These are phyloP conservation scores for Platanthera guangdongensis DNA, from an alignment of 106 monocot genomes.

Conservation along the genomic window DNA sequence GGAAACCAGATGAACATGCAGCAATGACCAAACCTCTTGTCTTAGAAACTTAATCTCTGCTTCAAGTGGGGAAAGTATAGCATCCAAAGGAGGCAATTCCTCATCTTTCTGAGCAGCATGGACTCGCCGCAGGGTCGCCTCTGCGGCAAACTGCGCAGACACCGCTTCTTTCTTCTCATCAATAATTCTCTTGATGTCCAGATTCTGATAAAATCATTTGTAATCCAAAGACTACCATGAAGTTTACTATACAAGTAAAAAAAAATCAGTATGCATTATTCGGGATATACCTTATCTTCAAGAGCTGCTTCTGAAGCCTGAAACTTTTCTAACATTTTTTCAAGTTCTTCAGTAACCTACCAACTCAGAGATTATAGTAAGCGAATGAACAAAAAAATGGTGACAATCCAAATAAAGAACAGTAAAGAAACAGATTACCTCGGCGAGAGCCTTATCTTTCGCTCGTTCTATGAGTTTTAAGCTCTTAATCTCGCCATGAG, in stretches of 20 bases:
- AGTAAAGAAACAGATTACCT: conserved; percentile 25
- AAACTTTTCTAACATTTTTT: conserved; percentile 48
- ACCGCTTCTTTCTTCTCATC: conserved; percentile 79
- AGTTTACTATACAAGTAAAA: neutral
- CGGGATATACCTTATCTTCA: conserved; percentile 50
- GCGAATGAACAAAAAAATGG: neutral
- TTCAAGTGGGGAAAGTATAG: conserved; percentile 78
- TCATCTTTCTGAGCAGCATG: conserved; percentile 91
- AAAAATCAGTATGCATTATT: neutral
- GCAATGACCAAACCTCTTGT: conserved; percentile 38
- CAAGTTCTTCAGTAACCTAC: conserved; percentile 69
- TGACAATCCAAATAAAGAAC: neutral
- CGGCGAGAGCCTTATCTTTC: conserved; percentile 74
- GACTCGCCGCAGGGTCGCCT: conserved; percentile 75
- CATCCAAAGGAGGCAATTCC: conserved; percentile 62
- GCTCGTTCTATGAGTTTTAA: conserved; percentile 58
- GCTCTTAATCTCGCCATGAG: conserved; percentile 64
- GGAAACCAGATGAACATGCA: neutral
- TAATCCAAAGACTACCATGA: neutral
- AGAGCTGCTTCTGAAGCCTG: conserved; percentile 57
- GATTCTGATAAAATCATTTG: conserved; percentile 29
- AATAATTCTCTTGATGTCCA: conserved; percentile 62
- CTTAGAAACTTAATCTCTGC: conserved; percentile 66
- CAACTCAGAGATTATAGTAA: conserved; percentile 3
- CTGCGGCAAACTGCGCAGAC: conserved; percentile 77